These are phyloP conservation scores for Aspergillus pseudonomiae DNA, from an alignment of 2,329 filamentous ascomycete species.

Conservation along the genomic window DNA sequence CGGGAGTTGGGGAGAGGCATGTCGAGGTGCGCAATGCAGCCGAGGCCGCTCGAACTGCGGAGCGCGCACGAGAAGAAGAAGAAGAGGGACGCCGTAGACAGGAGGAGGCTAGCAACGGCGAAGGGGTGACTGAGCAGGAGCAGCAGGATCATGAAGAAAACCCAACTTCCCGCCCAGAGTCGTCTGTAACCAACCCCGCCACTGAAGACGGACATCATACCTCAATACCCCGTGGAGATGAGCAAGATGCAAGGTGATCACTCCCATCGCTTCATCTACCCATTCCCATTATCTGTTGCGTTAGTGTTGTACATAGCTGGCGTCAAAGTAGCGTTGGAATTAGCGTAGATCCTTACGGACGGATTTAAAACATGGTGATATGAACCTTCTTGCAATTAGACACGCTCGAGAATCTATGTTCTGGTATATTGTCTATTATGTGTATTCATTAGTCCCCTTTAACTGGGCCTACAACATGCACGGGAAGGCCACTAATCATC, in stretches of 20 bases:
- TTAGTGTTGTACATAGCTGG: slow-evolving; percentile 6
- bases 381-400: neutral
- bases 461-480: neutral
- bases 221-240: slow-evolving; percentile 19
- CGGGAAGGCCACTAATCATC: neutral
- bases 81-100: slow-evolving; percentile 28
- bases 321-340: slow-evolving; percentile 5
- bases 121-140: slow-evolving; percentile 10
- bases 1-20: slow-evolving; percentile 64
- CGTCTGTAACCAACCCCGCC: neutral
- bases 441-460: neutral
- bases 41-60: slow-evolving; percentile 41
- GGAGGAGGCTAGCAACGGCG: slow-evolving; percentile 22
- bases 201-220: slow-evolving; percentile 1
- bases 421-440: neutral
- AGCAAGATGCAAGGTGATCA: slow-evolving; percentile 6
- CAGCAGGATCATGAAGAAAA: slow-evolving; percentile 12
- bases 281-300: neutral
- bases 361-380: neutral
- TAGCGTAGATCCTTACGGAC: slow-evolving; percentile 1
- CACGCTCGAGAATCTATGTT: neutral
- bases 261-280: neutral
- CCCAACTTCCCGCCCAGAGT: slow-evolving; percentile 8
- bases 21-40: slow-evolving; percentile 59
- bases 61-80: slow-evolving; percentile 32